Evolutionary conservation across 805 yeast species (phyloP).

Genomic region (Isabelozyma heimii): DNA sequence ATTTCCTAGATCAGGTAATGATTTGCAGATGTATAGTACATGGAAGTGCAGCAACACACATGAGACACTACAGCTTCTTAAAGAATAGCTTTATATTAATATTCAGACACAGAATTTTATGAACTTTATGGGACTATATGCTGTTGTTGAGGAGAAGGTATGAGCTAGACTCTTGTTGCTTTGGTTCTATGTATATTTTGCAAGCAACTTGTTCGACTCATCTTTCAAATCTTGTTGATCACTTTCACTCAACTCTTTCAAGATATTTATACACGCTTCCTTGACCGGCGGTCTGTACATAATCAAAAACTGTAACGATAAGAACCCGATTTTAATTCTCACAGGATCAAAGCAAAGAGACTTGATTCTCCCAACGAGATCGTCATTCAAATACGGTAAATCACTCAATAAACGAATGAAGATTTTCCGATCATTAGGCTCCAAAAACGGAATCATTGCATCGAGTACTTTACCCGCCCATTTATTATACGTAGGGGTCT

Average conservation of each 20-base stretch:
- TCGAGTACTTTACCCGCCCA: constrained; percentile 77
- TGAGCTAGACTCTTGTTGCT: no score
- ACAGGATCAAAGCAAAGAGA: constrained; percentile 84
- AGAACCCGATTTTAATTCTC: constrained; percentile 75
- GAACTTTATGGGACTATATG: no score
- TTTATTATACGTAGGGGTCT: constrained; percentile 53
- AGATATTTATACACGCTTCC: constrained; percentile 46
- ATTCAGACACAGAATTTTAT: no score
- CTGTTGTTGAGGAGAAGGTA: no score
- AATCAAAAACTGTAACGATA: constrained; percentile 75
- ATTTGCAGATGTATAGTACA: no score
- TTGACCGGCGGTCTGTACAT: constrained; percentile 90
- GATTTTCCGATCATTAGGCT: constrained; percentile 72
- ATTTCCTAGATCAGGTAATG: no score
- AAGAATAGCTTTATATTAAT: no score
- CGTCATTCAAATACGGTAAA: constrained; percentile 69
- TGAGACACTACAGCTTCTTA: no score
- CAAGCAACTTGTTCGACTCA: constrained; percentile 45
- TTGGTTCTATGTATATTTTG: constrained; percentile 34
- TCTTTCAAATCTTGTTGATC: constrained; percentile 50
- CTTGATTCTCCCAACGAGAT: constrained; percentile 61
- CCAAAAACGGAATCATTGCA: constrained; percentile 79
- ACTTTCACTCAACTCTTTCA: constrained; percentile 42
- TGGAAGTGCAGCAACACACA: no score
- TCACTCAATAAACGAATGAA: constrained; percentile 85